Evolutionary conservation across 2,329 filamentous ascomycete species (phyloP).

Genomic region (Ophiosphaerella herpotricha): DNA sequence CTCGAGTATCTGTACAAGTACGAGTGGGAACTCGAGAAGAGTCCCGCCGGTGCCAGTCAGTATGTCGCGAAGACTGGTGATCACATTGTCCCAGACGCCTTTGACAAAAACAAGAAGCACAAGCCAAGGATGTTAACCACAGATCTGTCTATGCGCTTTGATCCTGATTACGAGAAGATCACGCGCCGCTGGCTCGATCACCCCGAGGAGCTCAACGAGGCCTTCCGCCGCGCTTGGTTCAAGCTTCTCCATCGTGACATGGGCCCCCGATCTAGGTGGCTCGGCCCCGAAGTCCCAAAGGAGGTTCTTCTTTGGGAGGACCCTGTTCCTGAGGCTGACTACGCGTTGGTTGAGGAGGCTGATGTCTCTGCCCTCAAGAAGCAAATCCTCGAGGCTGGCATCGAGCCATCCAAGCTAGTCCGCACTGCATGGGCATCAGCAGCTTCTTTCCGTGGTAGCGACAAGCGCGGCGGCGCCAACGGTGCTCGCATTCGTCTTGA

Average conservation of each 20-base stretch:
- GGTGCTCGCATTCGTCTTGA: conserved; percentile 76
- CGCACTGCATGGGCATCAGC: conserved; percentile 48
- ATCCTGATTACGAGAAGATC: conserved; percentile 77
- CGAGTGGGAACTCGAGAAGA: conserved; percentile 78
- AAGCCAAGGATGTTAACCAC: conserved; percentile 77
- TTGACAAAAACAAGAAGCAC: conserved; percentile 72
- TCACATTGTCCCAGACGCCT: conserved; percentile 71
- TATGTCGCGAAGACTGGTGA: conserved; percentile 74
- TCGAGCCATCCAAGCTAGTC: conserved; percentile 66
- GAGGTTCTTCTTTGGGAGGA: conserved; percentile 78
- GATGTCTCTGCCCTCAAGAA: conserved; percentile 71
- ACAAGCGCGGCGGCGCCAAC: conserved; percentile 84
- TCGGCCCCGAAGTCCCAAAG: conserved; percentile 74
- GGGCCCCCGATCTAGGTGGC: conserved; percentile 70
- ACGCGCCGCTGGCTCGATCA: conserved; percentile 70
- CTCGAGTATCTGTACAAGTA: conserved; percentile 78
- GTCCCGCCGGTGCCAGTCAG: conserved; percentile 75
- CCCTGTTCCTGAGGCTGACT: conserved; percentile 64
- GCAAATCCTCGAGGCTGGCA: conserved; percentile 66
- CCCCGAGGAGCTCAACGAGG: conserved; percentile 69
- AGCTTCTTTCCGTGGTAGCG: conserved; percentile 57
- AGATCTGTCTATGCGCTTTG: conserved; percentile 73
- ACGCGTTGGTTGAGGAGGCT: conserved; percentile 63
- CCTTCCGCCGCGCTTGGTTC: conserved; percentile 78
- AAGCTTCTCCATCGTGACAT: conserved; percentile 82